Evolutionary conservation across 2,329 filamentous ascomycete species (phyloP), one percentile per base, ranked within the genome.

Genomic region (Talaromyces atroroseus): DNA sequence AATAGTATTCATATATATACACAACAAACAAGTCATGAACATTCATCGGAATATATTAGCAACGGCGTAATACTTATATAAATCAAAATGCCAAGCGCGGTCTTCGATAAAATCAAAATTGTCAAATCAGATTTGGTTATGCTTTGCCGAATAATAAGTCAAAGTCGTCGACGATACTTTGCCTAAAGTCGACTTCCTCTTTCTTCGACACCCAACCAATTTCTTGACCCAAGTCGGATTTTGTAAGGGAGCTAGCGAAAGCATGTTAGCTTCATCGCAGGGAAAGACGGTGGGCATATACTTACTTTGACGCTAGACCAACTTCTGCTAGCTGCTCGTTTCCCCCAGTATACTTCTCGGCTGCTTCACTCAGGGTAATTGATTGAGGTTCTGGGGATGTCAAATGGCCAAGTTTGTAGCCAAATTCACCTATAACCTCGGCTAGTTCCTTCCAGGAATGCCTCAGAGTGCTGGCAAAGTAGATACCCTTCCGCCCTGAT

Each of bases 371-470:
- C 8, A 51, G 36, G 23, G 7, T 42, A 10, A 51, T 18, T 21
- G 49, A 51, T 16, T 42, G 36, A 6, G 49, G 38, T n/a, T 29
- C 40, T 20, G 49, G 36, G 8, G 23, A 51, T 51, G 2, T 24
- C 11, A 32, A 40, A 20, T 40, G 36, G 36, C 49, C 49, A 6
- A 24, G 21, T 20, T 51, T 18, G 14, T 51, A 51, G 36, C 49
- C 38, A 18, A 7, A n/a, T 40, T 42, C 23, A 2, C 21, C 49
- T 2, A 51, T 51, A 20, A 16, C 11, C 16, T 51, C 49, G 0
- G 49, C 49, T 2, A 51, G 29, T 26, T 51, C 36, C 29, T 51
- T 51, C 50, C 50, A 53, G 14, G 50, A 53, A 46, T 53, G 42
- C 5, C 42, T 45, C 20, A 45, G 12, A 36, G 50, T 46, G 10